phyloP scores from a whole-genome alignment of 352 stramenopile species.

The Globisporangium mamillatum region DNA sequence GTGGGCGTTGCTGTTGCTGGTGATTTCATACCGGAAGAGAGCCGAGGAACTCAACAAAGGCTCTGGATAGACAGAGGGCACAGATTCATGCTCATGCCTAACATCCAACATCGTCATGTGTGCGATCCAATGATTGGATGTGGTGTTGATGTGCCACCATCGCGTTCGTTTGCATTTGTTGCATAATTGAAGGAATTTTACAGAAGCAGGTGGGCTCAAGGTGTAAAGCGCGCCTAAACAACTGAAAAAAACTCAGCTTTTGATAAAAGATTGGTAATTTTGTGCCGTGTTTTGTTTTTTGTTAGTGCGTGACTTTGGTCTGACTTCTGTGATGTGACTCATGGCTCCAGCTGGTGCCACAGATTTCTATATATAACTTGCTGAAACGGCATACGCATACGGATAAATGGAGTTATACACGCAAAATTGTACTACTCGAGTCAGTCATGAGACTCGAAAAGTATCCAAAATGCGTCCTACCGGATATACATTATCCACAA shows the following conservation, averaged over 20 bases:
- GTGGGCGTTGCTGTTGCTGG: background rate
- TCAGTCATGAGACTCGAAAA: no score
- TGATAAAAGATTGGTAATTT: background rate
- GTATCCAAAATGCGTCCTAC: no score
- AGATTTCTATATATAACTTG: no score
- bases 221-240: no score
- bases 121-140: background rate
- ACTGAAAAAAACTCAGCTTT: background rate
- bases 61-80: background rate
- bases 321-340: no score
- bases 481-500: no score
- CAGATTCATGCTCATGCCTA: background rate
- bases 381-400: no score
- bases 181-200: background rate
- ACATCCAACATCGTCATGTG: background rate
- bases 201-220: background rate
- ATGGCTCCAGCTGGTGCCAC: no score
- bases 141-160: background rate
- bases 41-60: background rate
- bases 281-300: background rate
- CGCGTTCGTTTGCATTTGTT: background rate
- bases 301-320: no score
- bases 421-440: no score
- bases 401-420: no score
- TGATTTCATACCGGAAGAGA: background rate